phyloP scores from a whole-genome alignment of 495 filamentous ascomycete genomes.

The Gamarada debralockiae region DNA sequence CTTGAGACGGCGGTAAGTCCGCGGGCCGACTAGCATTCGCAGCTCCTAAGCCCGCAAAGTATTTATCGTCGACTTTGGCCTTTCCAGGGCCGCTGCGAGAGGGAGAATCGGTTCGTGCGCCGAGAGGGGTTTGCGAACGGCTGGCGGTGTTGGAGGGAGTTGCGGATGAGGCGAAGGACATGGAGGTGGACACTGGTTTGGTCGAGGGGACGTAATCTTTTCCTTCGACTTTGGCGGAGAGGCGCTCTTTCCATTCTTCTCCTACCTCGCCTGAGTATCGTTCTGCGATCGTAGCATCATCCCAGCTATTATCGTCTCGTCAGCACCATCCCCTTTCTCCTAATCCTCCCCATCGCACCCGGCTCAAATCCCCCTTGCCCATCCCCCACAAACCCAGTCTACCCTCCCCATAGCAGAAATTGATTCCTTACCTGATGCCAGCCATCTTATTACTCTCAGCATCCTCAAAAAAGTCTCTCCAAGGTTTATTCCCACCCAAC shows the following conservation, averaged over 20 bases:
- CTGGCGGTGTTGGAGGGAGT: constrained; percentile 13
- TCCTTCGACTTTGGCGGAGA: constrained; percentile 81
- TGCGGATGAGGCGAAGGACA: constrained; percentile 12
- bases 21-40: constrained; percentile 76
- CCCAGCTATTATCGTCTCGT: constrained; percentile 48
- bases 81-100: constrained; percentile 33
- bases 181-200: constrained; percentile 26
- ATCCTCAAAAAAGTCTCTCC: constrained; percentile 76
- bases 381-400: constrained; percentile 23
- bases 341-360: neutral
- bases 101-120: constrained; percentile 18
- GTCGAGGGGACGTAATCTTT: constrained; percentile 71
- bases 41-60: constrained; percentile 77
- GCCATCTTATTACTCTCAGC: constrained; percentile 60
- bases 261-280: constrained; percentile 82
- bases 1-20: constrained; percentile 76
- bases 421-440: constrained; percentile 34
- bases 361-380: constrained; percentile 29
- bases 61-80: constrained; percentile 72
- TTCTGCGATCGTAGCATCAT: constrained; percentile 75
- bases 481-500: constrained; percentile 79
- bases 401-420: neutral
- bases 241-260: constrained; percentile 93
- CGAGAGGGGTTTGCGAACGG: constrained; percentile 21
- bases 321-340: neutral